Evolutionary conservation across 176 grass and related monocot genomes (phyloP).

Genomic region (Poa pratensis): DNA sequence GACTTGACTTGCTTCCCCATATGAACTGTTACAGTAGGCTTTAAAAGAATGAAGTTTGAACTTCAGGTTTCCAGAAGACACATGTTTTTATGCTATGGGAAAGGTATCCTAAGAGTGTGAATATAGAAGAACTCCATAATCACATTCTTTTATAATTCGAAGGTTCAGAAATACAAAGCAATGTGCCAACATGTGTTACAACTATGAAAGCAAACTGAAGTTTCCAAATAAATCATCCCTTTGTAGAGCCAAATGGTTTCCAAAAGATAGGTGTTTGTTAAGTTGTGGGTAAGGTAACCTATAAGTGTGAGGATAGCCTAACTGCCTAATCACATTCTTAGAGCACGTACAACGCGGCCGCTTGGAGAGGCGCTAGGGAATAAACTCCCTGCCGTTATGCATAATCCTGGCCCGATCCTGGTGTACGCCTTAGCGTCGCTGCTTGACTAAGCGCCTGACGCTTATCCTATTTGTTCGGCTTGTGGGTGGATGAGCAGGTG

Average conservation of each 20-base stretch:
- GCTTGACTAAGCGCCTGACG: no score
- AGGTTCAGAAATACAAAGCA: conserved; percentile 28
- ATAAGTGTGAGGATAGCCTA: not conserved
- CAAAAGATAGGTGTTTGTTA: not conserved
- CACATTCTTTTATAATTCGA: not conserved
- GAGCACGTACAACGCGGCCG: no score
- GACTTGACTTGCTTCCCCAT: not conserved
- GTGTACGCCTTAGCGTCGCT: no score
- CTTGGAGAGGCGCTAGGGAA: no score
- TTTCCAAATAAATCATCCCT: conserved; percentile 75
- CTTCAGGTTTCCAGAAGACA: no score
- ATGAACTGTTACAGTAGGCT: not conserved
- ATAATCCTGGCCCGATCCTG: no score
- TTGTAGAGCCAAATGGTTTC: conserved; percentile 26
- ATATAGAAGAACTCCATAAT: not conserved
- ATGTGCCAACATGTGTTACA: conserved; percentile 60
- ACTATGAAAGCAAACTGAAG: conserved; percentile 66
- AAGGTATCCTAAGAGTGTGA: not conserved
- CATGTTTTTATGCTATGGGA: not conserved
- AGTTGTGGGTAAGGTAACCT: not conserved
- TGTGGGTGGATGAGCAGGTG: no score
- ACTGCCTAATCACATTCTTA: not conserved
- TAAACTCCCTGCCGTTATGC: no score
- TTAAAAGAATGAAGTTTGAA: no score
- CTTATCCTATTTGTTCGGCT: no score